A percentile compares a stretch with the other conserved stretches of the same genome.
These are phyloP conservation scores for Sclerospora graminicola DNA, from an alignment of 352 stramenopile genomes.

Conservation along the genomic window DNA sequence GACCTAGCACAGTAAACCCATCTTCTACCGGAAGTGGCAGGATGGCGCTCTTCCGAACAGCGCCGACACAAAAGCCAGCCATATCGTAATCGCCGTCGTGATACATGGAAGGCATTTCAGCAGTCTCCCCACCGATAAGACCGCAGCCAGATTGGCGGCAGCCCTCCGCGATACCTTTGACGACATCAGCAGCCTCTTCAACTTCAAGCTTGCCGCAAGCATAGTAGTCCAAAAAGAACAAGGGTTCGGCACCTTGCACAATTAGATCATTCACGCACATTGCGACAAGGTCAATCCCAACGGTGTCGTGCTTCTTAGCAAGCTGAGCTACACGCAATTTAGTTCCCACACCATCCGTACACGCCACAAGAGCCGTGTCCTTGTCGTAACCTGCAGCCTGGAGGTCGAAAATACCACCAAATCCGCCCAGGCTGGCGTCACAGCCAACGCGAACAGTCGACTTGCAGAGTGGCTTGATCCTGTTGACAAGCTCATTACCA, in stretches of 20 bases:
- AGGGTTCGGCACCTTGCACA: constrained; percentile 95
- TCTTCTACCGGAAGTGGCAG: constrained; percentile 76
- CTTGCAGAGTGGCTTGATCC: constrained; percentile 98
- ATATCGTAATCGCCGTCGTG: constrained; percentile 97
- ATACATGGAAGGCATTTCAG: constrained; percentile 99
- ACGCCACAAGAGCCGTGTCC: constrained; percentile 96
- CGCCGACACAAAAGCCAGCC: constrained; percentile 96
- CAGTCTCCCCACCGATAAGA: constrained; percentile 94
- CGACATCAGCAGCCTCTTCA: constrained; percentile 89
- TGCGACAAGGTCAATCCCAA: constrained; percentile 97
- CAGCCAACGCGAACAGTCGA: constrained; percentile 91
- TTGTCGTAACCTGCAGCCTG: constrained; percentile 92
- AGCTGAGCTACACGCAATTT: constrained; percentile 91
- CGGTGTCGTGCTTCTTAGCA: constrained; percentile 89
- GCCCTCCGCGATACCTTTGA: constrained; percentile 96
- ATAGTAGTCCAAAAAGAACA: constrained; percentile 99
- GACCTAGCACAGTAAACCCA: constrained; percentile 91
- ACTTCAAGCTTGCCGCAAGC: constrained; percentile 95
- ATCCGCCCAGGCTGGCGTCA: constrained; percentile 94
- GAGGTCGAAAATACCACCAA: constrained; percentile 97
- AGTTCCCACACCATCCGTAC: constrained; percentile 97
- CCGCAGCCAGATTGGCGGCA: constrained; percentile 93
- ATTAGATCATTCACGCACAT: constrained; percentile 99
- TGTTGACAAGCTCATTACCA: constrained; percentile 92
- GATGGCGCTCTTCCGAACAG: constrained; percentile 84